phyloP scores from a whole-genome alignment of 139 green algal species.

The Chlorella ohadii region DNA sequence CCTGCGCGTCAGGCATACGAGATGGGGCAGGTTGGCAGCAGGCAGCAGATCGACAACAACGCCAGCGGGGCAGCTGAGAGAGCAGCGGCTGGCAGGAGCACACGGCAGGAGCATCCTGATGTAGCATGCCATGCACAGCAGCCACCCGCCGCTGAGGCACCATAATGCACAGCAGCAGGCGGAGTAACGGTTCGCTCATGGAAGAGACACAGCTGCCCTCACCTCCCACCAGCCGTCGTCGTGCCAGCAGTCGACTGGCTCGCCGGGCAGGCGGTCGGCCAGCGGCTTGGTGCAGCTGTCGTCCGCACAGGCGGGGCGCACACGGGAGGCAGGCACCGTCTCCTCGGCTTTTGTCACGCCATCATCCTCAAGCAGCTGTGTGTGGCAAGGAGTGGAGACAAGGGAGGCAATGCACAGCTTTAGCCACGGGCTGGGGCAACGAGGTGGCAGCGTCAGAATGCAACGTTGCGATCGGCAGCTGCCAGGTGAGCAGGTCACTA shows the following conservation, averaged over 20 bases:
- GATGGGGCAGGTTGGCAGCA: not conserved
- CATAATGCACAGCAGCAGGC: too few relatives aligned
- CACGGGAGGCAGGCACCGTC: not conserved
- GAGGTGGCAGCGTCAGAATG: too few relatives aligned
- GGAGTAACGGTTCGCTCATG: too few relatives aligned
- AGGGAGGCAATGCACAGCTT: not conserved
- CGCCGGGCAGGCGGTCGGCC: not conserved
- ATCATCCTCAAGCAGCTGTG: slow-evolving; percentile 24
- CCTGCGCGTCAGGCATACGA: slow-evolving; percentile 7
- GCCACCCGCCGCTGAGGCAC: too few relatives aligned
- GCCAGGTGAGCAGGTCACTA: too few relatives aligned
- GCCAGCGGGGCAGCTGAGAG: not conserved
- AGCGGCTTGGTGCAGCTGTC: not conserved
- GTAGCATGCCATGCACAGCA: too few relatives aligned
- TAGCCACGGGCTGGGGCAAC: too few relatives aligned
- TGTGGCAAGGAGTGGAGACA: not conserved
- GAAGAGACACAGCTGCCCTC: too few relatives aligned
- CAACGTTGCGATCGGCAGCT: not conserved
- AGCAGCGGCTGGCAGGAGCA: too few relatives aligned
- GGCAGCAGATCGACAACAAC: not conserved
- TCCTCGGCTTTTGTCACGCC: not conserved
- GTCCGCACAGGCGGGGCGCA: slow-evolving; percentile 11
- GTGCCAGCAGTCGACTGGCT: slow-evolving; percentile 17
- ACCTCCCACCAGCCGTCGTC: slow-evolving; percentile 37
- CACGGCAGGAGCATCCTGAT: too few relatives aligned